Evolutionary conservation across 2,329 filamentous ascomycete genomes (phyloP).

Genomic region (Fusarium bactridioides): DNA sequence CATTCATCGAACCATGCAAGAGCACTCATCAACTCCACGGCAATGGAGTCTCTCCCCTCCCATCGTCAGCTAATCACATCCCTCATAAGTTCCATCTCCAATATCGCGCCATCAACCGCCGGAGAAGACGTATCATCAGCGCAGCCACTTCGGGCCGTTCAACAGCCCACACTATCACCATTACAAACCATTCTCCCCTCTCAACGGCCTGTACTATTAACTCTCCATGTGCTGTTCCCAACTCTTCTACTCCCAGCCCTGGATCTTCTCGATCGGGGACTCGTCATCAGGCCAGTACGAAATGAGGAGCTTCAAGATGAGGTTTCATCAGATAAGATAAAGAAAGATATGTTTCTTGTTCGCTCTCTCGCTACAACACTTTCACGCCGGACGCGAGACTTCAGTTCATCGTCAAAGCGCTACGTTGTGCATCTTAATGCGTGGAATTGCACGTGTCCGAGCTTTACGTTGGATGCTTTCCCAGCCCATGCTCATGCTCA

Average conservation of each 20-base stretch:
- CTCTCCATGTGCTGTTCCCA: conserved; percentile 86
- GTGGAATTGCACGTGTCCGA: conserved; percentile 92
- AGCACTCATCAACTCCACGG: background rate
- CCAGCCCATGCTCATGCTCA: conserved; percentile 35
- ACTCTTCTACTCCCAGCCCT: conserved; percentile 82
- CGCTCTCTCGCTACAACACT: conserved; percentile 61
- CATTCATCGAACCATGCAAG: conserved; percentile 7
- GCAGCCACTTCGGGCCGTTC: conserved; percentile 16
- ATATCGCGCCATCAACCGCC: conserved; percentile 17
- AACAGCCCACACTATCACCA: conserved; percentile 26
- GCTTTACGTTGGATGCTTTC: conserved; percentile 80
- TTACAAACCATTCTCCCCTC: conserved; percentile 33
- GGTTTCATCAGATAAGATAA: conserved; percentile 6
- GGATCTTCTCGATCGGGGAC: conserved; percentile 81
- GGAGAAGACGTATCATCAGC: background rate
- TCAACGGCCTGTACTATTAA: conserved; percentile 70
- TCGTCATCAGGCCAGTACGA: conserved; percentile 66
- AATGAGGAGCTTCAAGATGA: background rate
- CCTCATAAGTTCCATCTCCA: conserved; percentile 55
- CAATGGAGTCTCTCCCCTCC: conserved; percentile 43
- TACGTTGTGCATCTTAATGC: conserved; percentile 78
- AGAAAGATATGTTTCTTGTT: conserved; percentile 65
- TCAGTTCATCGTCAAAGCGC: conserved; percentile 25
- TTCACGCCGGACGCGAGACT: conserved; percentile 35
- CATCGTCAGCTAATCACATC: conserved; percentile 57